Evolutionary conservation across 306 rosid species (phyloP), one percentile per base, ranked within the genome.

Genomic region (Luffa acutangula): DNA sequence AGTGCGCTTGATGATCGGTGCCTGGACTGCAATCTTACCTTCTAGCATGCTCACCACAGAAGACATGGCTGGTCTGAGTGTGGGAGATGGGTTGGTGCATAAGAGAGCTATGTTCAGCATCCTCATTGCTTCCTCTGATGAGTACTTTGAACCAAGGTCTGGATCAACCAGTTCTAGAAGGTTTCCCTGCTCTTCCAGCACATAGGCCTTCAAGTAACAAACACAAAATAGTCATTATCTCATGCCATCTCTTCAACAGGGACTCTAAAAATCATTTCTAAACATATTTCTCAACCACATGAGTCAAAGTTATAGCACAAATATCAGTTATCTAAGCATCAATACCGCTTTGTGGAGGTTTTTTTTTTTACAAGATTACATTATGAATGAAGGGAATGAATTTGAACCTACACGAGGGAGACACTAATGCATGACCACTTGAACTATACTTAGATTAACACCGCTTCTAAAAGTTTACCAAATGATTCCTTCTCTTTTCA

Each of bases 21-120:
- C 88, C 81, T 90, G 92, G 56, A 90, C 84, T 3, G 89, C 85
- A 53, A 70, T 84, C 9, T 89, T 90, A 11, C 97, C 97, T 78
- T 92, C 97, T 48, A 94, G 93, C 98, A 94, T 94, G 57, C 95
- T 86, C 84, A 89, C 93, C 18, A 89, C 93, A 6, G 95, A 86
- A 54, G 98, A 89, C 98, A 94, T 94, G 72, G 90, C 21, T 65
- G 97, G 97, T 52, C 98, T 83, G n/a, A 90, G 97, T 69, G 97
- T 92, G 60, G 98, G 97, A 82, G 98, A 94, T 78, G 94, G 91
- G 64, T 89, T 94, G 77, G 97, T 90, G 90, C 98, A 94, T 25
- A 92, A 14, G 9, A 94, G 92, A 25, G 90, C 97, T 76, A 94
- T 18, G 75, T 87, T 89, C 7, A 92, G 81, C 97, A 94, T 90